Conservation (phyloP, 352 stramenopile genomes). For the Elongisporangium undulatum region DNA sequence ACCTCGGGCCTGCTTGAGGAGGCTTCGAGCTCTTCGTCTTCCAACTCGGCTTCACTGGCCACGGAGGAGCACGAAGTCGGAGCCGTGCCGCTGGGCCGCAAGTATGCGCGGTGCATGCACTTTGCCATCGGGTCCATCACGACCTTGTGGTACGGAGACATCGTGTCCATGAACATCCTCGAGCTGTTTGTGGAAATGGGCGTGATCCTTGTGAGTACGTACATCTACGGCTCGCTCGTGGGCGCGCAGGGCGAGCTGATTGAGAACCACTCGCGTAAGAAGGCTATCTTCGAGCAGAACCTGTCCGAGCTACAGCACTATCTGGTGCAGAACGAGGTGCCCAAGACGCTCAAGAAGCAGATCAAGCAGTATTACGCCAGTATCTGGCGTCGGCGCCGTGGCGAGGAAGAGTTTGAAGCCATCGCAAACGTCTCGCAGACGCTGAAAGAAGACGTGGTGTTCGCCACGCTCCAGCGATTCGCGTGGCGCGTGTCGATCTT, state of each 20-base stretch:
- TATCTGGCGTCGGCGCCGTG: slow-evolving; percentile 49
- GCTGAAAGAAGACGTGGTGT: slow-evolving; percentile 60
- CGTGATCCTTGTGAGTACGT: slow-evolving; percentile 60
- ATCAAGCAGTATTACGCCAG: slow-evolving; percentile 68
- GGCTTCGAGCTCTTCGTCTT: slow-evolving; percentile 5
- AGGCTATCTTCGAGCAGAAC: slow-evolving; percentile 63
- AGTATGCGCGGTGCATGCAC: slow-evolving; percentile 62
- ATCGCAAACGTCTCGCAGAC: slow-evolving; percentile 39
- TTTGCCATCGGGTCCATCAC: slow-evolving; percentile 66
- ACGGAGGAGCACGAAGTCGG: slow-evolving; percentile 5
- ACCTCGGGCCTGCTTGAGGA: slow-evolving; percentile 43
- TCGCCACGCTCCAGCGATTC: slow-evolving; percentile 42
- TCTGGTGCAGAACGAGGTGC: slow-evolving; percentile 59
- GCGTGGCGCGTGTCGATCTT: slow-evolving; percentile 48
- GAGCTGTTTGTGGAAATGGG: slow-evolving; percentile 54
- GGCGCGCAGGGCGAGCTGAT: slow-evolving; percentile 52
- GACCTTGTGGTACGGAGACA: slow-evolving; percentile 67
- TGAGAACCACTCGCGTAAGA: slow-evolving; percentile 31
- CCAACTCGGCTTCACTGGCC: slow-evolving; percentile 6
- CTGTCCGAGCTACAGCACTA: slow-evolving; percentile 68
- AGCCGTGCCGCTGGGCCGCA: slow-evolving; percentile 36
- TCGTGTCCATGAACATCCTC: slow-evolving; percentile 59
- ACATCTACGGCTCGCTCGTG: slow-evolving; percentile 65
- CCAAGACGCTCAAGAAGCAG: slow-evolving; percentile 59
- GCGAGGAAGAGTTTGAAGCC: slow-evolving; percentile 48